Evolutionary conservation across 148 eudicot genomes (phyloP).

Genomic region (Drosera capensis): DNA sequence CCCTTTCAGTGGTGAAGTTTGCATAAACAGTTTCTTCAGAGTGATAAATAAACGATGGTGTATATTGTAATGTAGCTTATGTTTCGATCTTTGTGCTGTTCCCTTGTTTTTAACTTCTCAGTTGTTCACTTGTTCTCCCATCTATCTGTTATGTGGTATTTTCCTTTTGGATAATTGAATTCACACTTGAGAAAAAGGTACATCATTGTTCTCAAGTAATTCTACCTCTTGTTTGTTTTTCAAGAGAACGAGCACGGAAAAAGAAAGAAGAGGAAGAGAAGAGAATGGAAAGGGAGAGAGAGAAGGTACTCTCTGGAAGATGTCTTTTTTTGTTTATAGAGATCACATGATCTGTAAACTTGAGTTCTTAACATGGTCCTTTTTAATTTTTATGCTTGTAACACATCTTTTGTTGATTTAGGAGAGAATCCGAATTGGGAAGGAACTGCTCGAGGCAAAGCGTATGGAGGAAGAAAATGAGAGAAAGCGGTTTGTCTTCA

Average conservation of each 20-base stretch:
- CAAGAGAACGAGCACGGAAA: slow-evolving; percentile 89
- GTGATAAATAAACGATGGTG: too few relatives aligned
- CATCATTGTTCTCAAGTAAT: background rate
- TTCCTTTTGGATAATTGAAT: too few relatives aligned
- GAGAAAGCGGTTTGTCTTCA: slow-evolving; percentile 78
- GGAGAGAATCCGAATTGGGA: slow-evolving; percentile 95
- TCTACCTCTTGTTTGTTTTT: slow-evolving; percentile 5
- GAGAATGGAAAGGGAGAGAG: slow-evolving; percentile 77
- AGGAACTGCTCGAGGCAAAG: slow-evolving; percentile 98
- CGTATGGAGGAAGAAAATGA: slow-evolving; percentile 95
- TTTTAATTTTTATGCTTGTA: background rate
- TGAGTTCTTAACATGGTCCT: too few relatives aligned
- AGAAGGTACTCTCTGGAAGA: slow-evolving; percentile 45
- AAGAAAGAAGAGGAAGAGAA: slow-evolving; percentile 99
- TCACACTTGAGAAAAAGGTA: too few relatives aligned
- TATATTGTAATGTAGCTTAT: too few relatives aligned
- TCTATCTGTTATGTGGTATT: too few relatives aligned
- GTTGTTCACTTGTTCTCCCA: too few relatives aligned
- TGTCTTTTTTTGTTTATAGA: background rate
- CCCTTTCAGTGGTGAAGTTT: too few relatives aligned
- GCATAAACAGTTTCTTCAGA: too few relatives aligned
- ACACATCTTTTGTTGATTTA: slow-evolving; percentile 10
- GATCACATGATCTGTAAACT: background rate
- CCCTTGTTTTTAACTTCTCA: too few relatives aligned
- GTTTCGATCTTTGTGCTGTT: too few relatives aligned